phyloP scores from a whole-genome alignment of 2,329 filamentous ascomycete species.

The Botrytis aclada region DNA sequence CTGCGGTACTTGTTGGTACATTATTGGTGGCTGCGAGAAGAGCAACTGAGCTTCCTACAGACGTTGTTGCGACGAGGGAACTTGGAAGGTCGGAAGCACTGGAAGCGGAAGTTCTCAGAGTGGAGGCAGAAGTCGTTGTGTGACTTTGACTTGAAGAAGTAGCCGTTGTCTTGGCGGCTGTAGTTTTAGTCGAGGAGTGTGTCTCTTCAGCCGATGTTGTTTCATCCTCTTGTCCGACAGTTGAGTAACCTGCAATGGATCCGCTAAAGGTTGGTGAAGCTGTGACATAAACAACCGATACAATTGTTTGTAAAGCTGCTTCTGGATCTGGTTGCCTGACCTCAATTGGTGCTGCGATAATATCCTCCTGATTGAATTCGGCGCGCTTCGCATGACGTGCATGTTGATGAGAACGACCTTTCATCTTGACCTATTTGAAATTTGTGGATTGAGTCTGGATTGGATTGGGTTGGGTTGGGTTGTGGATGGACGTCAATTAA shows the following conservation, averaged over 20 bases:
- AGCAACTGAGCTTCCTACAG: conserved; percentile 21
- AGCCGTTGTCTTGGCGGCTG: not conserved
- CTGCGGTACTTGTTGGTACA: not conserved
- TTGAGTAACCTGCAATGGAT: conserved; percentile 47
- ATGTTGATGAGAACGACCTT: conserved; percentile 31
- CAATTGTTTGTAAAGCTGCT: conserved; percentile 35
- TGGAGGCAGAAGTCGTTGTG: conserved; percentile 12
- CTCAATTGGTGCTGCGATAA: conserved; percentile 21
- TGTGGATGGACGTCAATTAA: not conserved
- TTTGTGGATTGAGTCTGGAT: conserved; percentile 13
- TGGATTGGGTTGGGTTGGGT: not conserved
- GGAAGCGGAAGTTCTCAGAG: conserved; percentile 10
- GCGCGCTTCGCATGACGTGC: conserved; percentile 26
- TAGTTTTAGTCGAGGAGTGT: not conserved
- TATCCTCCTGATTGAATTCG: conserved; percentile 22
- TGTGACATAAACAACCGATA: conserved; percentile 51
- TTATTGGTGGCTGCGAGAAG: conserved; percentile 20
- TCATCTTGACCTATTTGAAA: conserved; percentile 23
- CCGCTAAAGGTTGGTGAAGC: conserved; percentile 51
- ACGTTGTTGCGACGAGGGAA: conserved; percentile 25
- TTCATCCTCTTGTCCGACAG: conserved; percentile 31
- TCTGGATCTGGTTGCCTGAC: conserved; percentile 15
- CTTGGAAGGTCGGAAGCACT: conserved; percentile 20
- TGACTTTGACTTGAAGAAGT: not conserved
- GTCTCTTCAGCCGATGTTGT: conserved; percentile 17